Evolutionary conservation across 148 eudicot genomes (phyloP).

Genomic region (Rhododendron vialii): DNA sequence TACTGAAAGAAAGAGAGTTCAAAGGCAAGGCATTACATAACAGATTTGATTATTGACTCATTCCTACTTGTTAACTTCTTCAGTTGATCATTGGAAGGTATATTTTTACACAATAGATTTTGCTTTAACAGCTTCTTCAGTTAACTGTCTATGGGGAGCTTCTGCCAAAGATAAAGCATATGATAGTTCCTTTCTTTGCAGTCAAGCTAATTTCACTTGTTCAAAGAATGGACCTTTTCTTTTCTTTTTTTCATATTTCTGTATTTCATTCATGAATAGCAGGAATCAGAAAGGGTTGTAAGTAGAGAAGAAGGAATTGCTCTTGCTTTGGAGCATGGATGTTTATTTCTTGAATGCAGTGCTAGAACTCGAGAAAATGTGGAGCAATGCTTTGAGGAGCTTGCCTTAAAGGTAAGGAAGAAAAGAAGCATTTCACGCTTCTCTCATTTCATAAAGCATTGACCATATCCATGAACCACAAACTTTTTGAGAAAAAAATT

Average conservation of each 20-base stretch:
- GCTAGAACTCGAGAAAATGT: constrained; percentile 93
- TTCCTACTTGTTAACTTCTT: neutral
- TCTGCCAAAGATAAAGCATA: neutral
- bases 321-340: constrained; percentile 78
- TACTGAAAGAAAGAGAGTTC: neutral
- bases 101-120: neutral
- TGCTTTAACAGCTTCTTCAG: neutral
- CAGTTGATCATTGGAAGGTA: neutral
- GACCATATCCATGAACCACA: neutral
- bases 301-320: constrained; percentile 86
- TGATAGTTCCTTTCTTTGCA: neutral
- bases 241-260: neutral
- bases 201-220: neutral
- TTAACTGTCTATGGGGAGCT: neutral
- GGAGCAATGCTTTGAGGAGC: constrained; percentile 84
- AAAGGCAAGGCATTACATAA: neutral
- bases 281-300: constrained; percentile 90
- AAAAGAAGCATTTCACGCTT: neutral
- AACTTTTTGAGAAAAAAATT: neutral
- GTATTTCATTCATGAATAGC: neutral
- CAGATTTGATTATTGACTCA: neutral
- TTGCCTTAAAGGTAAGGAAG: constrained; percentile 68
- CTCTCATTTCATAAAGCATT: neutral
- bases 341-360: constrained; percentile 85
- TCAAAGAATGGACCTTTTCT: neutral